Base-by-base conservation (phyloP, 148 eudicot genomes). In the Linanthus parryae region DNA sequence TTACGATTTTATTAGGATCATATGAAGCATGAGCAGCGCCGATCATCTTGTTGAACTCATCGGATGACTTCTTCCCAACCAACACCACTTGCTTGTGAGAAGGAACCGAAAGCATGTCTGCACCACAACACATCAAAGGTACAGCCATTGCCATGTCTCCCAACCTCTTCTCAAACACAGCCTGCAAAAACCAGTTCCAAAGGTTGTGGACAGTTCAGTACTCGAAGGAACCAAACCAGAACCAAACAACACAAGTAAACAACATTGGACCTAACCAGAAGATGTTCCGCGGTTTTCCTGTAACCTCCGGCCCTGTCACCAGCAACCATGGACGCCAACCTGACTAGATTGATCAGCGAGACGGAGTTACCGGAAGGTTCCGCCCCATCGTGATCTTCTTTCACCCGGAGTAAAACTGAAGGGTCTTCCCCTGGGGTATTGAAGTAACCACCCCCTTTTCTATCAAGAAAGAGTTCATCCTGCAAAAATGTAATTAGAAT, bases 361-460 rank as follows among this genome's bases (percentile, higher is more conserved):
- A 91, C 94, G 1, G 97, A 91, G 73, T 91, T 91, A 35, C 97
- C 97, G 1, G 97, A 91, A 45, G 97, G 97, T 67, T 91, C 97
- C 8, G 97, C 95, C 15, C 97, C 97, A 58, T 91, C 97, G 45
- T 91, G 81, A 47, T 91, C 97, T 75, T 91, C 97, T 73, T 91
- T 91, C 56, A 91, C 87, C 22, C 97, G 85, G 13, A 91, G 80
- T 52, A 91, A 81, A 58, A 91, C 84, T 1, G 97, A 91, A 7
- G 92, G 89, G 53, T 91, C 97, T 52, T 83, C 94, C 19, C 97
- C 97, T 8, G 86, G 70, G 19, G 95, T 91, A 64, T 91, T 91
- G 65, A 69, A 91, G 63, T 91, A 91, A 19, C 86, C 97, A 14
- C 97, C 97, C 43, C 97, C 94, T 19, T 71, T 78, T 67, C 66